Percentiles rank a stretch among this genome's conserved stretches.
These are phyloP conservation scores for Rhododendron mucronatum DNA, from an alignment of 148 eudicot species.

Conservation along the genomic window DNA sequence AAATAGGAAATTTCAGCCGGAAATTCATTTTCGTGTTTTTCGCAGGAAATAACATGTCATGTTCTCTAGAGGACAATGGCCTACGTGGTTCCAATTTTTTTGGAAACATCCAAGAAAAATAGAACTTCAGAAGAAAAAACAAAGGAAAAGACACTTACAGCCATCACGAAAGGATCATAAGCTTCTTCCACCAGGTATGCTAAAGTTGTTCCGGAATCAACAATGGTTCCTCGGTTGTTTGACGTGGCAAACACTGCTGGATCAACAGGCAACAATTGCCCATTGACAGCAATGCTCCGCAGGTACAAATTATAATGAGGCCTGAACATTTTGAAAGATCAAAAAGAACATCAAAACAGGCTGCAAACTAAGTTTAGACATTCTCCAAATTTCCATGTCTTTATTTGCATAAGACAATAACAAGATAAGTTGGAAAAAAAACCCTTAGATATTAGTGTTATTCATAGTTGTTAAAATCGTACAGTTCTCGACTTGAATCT, in stretches of 20 bases:
- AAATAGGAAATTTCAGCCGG: background rate
- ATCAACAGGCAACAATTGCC: constrained; percentile 67
- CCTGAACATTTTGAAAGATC: constrained; percentile 43
- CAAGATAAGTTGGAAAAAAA: background rate
- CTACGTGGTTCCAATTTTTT: background rate
- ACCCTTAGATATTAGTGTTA: background rate
- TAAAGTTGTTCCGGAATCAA: constrained; percentile 94
- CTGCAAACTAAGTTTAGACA: background rate
- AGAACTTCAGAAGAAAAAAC: background rate
- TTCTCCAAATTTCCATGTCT: background rate
- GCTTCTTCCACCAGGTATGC: constrained; percentile 88
- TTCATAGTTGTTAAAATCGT: background rate
- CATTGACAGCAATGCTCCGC: constrained; percentile 77
- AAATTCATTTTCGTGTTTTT: background rate
- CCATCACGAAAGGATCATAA: constrained; percentile 71
- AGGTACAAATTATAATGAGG: constrained; percentile 78
- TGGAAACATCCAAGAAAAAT: background rate
- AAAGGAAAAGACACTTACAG: constrained; percentile 49
- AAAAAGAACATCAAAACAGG: constrained; percentile 8
- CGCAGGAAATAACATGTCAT: background rate
- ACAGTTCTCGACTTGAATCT: background rate
- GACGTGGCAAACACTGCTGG: constrained; percentile 69
- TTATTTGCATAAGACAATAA: background rate
- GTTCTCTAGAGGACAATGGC: background rate
- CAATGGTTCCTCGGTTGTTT: constrained; percentile 67